Conservation (phyloP, 2,329 filamentous ascomycete genomes). For the Botryotinia convoluta region DNA sequence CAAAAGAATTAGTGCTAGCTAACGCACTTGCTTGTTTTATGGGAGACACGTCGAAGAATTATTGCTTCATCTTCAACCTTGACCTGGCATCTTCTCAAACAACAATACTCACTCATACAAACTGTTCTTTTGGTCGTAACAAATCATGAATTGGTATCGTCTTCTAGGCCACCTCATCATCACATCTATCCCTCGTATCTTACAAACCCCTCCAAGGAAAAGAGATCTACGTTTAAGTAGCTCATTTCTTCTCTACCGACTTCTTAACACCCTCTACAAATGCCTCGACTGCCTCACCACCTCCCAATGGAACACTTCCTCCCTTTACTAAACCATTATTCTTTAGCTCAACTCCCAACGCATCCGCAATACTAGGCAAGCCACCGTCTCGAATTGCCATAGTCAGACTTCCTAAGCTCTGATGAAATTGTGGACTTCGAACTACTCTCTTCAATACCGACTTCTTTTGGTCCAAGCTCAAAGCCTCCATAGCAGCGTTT, state of each 20-base stretch:
- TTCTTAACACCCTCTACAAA: conserved; percentile 88
- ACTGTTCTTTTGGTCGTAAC: conserved; percentile 21
- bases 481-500: conserved; percentile 69
- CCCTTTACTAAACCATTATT: conserved; percentile 80
- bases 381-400: conserved; percentile 88
- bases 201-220: background rate
- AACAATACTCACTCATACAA: conserved; percentile 25
- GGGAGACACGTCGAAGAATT: background rate
- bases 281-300: conserved; percentile 82
- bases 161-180: background rate
- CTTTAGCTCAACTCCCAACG: conserved; percentile 73
- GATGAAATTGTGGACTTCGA: conserved; percentile 84
- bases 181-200: background rate
- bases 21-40: background rate
- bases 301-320: conserved; percentile 79
- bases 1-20: background rate
- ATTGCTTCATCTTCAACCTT: background rate
- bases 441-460: conserved; percentile 77
- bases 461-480: conserved; percentile 76
- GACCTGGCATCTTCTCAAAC: background rate
- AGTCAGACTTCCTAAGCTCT: conserved; percentile 81
- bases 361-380: conserved; percentile 83
- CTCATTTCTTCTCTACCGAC: conserved; percentile 59
- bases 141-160: conserved; percentile 13
- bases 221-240: background rate